A percentile compares a stretch with the other conserved stretches of the same genome.
Conservation (phyloP, 805 yeast genomes). For the Myxozyma nipponensis region DNA sequence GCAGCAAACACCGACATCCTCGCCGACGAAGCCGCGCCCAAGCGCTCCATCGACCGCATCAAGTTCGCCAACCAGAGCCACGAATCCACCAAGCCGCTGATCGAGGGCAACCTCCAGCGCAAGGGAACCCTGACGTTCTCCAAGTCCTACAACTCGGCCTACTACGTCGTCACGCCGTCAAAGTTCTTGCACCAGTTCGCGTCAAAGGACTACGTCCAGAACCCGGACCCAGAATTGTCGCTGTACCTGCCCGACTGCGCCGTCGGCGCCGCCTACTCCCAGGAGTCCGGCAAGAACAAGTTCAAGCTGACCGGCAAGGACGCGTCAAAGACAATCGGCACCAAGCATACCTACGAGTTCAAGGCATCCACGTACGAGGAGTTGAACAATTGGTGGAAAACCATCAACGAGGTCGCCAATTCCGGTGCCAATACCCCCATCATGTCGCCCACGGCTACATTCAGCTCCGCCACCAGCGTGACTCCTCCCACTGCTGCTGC, state of each 20-base stretch:
- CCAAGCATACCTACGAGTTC: constrained; percentile 41
- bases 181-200: constrained; percentile 47
- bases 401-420: constrained; percentile 29
- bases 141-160: constrained; percentile 43
- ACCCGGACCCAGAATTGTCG: constrained; percentile 46
- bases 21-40: constrained; percentile 37
- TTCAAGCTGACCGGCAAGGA: constrained; percentile 47
- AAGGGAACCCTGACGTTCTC: constrained; percentile 43
- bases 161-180: constrained; percentile 47
- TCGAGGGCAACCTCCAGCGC: constrained; percentile 47
- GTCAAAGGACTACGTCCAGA: constrained; percentile 42
- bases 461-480: constrained; percentile 3
- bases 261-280: constrained; percentile 38
- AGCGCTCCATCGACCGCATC: constrained; percentile 40
- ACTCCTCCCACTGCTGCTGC: too few species aligned
- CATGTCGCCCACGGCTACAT: constrained; percentile 7
- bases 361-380: constrained; percentile 47
- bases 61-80: constrained; percentile 43
- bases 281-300: constrained; percentile 39
- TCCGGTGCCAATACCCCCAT: constrained; percentile 6
- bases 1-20: constrained; percentile 37
- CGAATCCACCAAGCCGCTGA: constrained; percentile 43
- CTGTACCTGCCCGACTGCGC: constrained; percentile 48
- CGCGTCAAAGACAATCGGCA: constrained; percentile 33
- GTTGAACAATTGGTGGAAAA: constrained; percentile 46